These are phyloP conservation scores for Heterobasidion parviporum DNA, from an alignment of 1,284 basidiomycete genomes.

Conservation along the genomic window DNA sequence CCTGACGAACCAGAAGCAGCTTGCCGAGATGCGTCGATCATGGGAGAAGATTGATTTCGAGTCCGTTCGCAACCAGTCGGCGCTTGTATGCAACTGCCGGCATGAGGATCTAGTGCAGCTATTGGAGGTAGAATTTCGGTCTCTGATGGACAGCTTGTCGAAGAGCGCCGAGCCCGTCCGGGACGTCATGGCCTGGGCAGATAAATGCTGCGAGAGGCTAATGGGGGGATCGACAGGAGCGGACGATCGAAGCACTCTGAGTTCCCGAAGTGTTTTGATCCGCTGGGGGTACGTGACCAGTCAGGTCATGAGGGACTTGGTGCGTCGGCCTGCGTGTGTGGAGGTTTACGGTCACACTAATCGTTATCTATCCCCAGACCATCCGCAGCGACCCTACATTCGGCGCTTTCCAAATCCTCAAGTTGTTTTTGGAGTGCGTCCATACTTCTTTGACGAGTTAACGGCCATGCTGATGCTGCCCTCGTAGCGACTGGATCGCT, in stretches of 20 bases:
- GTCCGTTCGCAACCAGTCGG: slow-evolving; percentile 85
- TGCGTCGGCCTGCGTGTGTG: slow-evolving; percentile 26
- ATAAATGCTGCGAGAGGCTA: slow-evolving; percentile 76
- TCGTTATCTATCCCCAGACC: slow-evolving; percentile 38
- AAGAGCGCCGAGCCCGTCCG: slow-evolving; percentile 77
- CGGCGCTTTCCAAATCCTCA: slow-evolving; percentile 84
- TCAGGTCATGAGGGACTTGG: slow-evolving; percentile 82
- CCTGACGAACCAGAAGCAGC: slow-evolving; percentile 76
- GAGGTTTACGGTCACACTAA: neutral
- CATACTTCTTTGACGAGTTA: slow-evolving; percentile 7
- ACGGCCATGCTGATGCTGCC: slow-evolving; percentile 4
- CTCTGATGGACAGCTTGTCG: slow-evolving; percentile 57
- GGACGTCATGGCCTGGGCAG: slow-evolving; percentile 83
- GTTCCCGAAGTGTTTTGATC: slow-evolving; percentile 77
- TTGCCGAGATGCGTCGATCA: slow-evolving; percentile 77
- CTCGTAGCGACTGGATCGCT: slow-evolving; percentile 75
- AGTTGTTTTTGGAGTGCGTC: slow-evolving; percentile 79
- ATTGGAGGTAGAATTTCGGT: slow-evolving; percentile 78
- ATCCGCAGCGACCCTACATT: slow-evolving; percentile 85
- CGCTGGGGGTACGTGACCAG: slow-evolving; percentile 88
- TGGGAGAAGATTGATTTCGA: slow-evolving; percentile 85
- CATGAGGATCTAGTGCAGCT: slow-evolving; percentile 81
- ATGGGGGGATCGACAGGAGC: slow-evolving; percentile 57
- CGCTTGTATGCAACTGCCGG: slow-evolving; percentile 82
- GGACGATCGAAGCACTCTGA: slow-evolving; percentile 76